phyloP scores from a whole-genome alignment of 371 early-diverging fungal species.

The Apophysomyces ossiformis region DNA sequence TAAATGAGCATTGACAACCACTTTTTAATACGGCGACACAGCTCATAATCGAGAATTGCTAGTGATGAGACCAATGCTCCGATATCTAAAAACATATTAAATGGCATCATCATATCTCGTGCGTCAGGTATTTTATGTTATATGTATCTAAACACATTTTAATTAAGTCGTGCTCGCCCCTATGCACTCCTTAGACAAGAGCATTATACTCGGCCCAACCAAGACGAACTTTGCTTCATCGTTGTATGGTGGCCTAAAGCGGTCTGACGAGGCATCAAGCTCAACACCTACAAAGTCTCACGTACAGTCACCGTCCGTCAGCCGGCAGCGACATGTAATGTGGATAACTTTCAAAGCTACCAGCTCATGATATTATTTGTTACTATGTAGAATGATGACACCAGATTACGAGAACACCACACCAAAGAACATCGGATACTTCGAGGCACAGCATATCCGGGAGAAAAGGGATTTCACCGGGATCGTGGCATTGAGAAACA shows the following conservation, averaged over 20 bases:
- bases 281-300: conserved; percentile 17
- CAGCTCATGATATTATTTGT: conserved; percentile 9
- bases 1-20: conserved; percentile 20
- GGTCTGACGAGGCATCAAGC: conserved; percentile 38
- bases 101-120: conserved; percentile 41
- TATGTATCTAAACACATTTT: neutral
- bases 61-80: conserved; percentile 46
- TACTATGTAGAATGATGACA: conserved; percentile 14
- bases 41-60: neutral
- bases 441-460: conserved; percentile 31
- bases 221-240: conserved; percentile 66
- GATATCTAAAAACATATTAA: conserved; percentile 38
- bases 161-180: conserved; percentile 5
- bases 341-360: neutral
- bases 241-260: conserved; percentile 54
- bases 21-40: neutral
- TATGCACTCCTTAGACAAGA: conserved; percentile 41
- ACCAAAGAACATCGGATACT: conserved; percentile 25
- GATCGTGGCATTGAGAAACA: conserved; percentile 21
- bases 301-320: conserved; percentile 10
- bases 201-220: conserved; percentile 59
- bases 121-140: conserved; percentile 24
- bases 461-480: conserved; percentile 38
- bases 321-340: conserved; percentile 26
- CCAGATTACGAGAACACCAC: conserved; percentile 14